Evolutionary conservation across 2,329 filamentous ascomycete species (phyloP), one percentile per base, ranked within the genome.

Genomic region (Ophidiomyces ophidiicola): DNA sequence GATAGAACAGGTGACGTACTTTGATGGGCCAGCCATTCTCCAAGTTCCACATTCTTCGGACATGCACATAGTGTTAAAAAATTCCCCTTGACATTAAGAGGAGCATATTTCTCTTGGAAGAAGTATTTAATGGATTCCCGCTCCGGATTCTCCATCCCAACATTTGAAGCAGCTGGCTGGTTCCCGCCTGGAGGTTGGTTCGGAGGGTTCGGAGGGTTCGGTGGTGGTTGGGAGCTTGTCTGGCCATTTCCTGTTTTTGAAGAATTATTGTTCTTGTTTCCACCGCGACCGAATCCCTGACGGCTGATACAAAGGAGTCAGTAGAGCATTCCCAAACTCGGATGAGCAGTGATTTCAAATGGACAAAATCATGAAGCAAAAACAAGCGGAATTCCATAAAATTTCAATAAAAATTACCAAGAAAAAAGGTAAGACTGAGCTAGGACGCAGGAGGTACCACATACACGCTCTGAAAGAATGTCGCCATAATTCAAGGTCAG

Each of bases 11-110:
- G 20, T 12, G 17, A 39, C 19, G 20, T 70, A 93, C 88, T 79
- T 70, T 94, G 88, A 61, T 94, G 85, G 46, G 87, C 87, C 51
- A 94, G 73, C 88, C 88, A 96, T 63, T 96, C 88, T 49, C 85
- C 88, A 57, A 85, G 78, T 54, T 94, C 88, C 32, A 94, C 83
- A 41, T 90, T 87, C 67, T 88, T 87, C 15, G 88, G 88, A 56
- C 87, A 81, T 35, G 86, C 85, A 53, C 87, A 92, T 44, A 96
- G 66, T 7, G 88, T 94, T 80, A 94, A 85, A 58, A 96, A 94
- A 66, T 94, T 96, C 44, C 88, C 88, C 67, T 88, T 93, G 54
- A 94, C 87, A 48, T 94, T 93, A 54, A 93, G 78, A 57, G 80
- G 82, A 39, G 82, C 79, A 44, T 68, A 68, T 51, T 67, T 68